phyloP scores from a whole-genome alignment of 345 rosid species.

The Adansonia digitata region DNA sequence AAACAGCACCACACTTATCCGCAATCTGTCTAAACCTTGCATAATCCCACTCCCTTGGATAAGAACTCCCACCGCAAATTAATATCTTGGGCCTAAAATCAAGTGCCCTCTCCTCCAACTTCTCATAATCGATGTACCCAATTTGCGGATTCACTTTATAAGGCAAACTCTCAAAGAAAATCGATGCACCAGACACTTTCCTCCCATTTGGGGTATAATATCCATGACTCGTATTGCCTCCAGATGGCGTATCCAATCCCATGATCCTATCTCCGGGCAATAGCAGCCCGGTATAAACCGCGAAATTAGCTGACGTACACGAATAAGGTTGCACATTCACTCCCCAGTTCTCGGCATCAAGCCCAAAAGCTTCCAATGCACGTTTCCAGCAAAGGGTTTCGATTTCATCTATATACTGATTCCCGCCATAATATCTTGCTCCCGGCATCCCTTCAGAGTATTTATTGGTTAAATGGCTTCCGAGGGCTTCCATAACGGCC shows the following conservation, averaged over 20 bases:
- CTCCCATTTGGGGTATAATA: slow-evolving; percentile 69
- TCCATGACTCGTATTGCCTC: slow-evolving; percentile 82
- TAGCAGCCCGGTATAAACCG: slow-evolving; percentile 59
- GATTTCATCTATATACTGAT: slow-evolving; percentile 66
- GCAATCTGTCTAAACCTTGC: slow-evolving; percentile 77
- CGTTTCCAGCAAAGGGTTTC: slow-evolving; percentile 65
- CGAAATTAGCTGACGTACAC: slow-evolving; percentile 74
- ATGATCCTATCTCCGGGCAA: slow-evolving; percentile 65
- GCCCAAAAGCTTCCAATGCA: slow-evolving; percentile 59
- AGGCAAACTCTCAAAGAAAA: slow-evolving; percentile 78
- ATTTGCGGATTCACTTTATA: slow-evolving; percentile 73
- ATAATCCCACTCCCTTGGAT: slow-evolving; percentile 78
- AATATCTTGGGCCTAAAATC: slow-evolving; percentile 81
- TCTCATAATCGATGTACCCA: slow-evolving; percentile 68
- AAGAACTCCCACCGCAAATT: slow-evolving; percentile 88
- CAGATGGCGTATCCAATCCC: slow-evolving; percentile 74
- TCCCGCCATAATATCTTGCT: slow-evolving; percentile 66
- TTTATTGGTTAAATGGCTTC: slow-evolving; percentile 73
- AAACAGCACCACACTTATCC: slow-evolving; percentile 64
- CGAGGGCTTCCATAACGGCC: slow-evolving; percentile 77
- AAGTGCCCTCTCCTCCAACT: slow-evolving; percentile 77
- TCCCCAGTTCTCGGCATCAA: slow-evolving; percentile 59
- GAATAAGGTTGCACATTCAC: slow-evolving; percentile 86
- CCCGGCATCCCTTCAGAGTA: slow-evolving; percentile 77
- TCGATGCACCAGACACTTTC: slow-evolving; percentile 69